These are phyloP conservation scores for Triticum dicoccoides DNA, from an alignment of 176 grass and related monocot species.

Conservation along the genomic window DNA sequence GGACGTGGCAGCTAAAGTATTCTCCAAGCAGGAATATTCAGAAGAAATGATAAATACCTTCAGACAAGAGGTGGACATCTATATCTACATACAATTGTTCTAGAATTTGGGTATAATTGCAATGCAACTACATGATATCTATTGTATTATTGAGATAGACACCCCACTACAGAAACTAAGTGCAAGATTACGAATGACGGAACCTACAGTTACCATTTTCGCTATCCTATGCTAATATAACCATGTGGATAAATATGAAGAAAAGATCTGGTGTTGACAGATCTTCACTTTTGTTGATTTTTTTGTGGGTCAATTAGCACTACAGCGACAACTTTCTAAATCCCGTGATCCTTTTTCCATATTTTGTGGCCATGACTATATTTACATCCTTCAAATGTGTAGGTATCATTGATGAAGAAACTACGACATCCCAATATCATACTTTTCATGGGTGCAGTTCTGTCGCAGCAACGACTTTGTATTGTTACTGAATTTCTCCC, in stretches of 20 bases:
- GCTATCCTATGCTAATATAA: not conserved
- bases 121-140: not conserved
- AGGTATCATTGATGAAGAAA: conserved; percentile 96
- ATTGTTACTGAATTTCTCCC: conserved; percentile 92
- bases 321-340: not conserved
- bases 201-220: not conserved
- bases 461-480: conserved; percentile 76
- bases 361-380: not conserved
- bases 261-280: not conserved
- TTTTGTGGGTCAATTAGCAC: not conserved
- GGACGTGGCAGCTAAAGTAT: conserved; percentile 94
- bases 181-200: not conserved
- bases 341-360: not conserved
- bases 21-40: conserved; percentile 86
- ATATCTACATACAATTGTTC: not conserved
- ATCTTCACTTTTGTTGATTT: not conserved
- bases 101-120: not conserved
- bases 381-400: not conserved
- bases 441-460: conserved; percentile 93
- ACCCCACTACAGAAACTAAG: not conserved
- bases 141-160: not conserved
- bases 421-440: conserved; percentile 89
- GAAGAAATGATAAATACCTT: conserved; percentile 79
- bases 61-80: conserved; percentile 76
- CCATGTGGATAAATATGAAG: not conserved